Base-by-base conservation (phyloP, 176 grass and related monocot species). In the Saccharum spontaneum region DNA sequence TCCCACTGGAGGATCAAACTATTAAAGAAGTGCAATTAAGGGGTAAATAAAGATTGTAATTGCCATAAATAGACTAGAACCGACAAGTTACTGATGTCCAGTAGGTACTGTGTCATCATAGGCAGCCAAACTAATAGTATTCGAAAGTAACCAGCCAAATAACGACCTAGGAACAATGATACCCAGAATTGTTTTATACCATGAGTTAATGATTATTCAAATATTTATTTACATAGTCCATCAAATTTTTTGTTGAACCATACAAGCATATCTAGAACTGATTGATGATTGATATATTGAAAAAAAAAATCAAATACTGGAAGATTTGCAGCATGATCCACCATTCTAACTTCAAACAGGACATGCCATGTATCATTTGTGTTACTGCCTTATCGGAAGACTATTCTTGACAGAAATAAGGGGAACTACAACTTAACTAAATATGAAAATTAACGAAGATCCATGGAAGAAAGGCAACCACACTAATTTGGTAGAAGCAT, bases 191-290 rank as follows among this genome's bases (percentile, higher is more conserved):
- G 8, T 61, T 82, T 76, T 66, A 44, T 52, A 43, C 72, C 24
- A 74, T 67, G 23, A 57, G 40, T 73, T 34, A 61, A 57, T 74
- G 57, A 67, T 57, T 34, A 11, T 84, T 78, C 54, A 18, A 79
- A 79, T 67, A 43, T 23, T 77, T 23, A 7, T 30, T 16, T 64
- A 38, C 50, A 26, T 38, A 80, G 5, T 18, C 45, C n/a, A 2
- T 36, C n/a, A 34, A 78, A 6, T n/a, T 10, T 23, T 41, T 70
- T 68, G 30, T 61, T 61, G 57, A 11, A 71, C 13, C 2, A n/a
- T 2, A 45, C 13, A 34, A 71, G 30, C 12, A 49, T 48, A 61
- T 14, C 10, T 18, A 63, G 1, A 66, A 50, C 45, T 62, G 17
- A 22, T 18, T 39, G 43, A 76, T 17, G 28, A 59, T 57, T 4